Conservation (phyloP, 2,329 filamentous ascomycete species). For the Fusarium mexicanum region DNA sequence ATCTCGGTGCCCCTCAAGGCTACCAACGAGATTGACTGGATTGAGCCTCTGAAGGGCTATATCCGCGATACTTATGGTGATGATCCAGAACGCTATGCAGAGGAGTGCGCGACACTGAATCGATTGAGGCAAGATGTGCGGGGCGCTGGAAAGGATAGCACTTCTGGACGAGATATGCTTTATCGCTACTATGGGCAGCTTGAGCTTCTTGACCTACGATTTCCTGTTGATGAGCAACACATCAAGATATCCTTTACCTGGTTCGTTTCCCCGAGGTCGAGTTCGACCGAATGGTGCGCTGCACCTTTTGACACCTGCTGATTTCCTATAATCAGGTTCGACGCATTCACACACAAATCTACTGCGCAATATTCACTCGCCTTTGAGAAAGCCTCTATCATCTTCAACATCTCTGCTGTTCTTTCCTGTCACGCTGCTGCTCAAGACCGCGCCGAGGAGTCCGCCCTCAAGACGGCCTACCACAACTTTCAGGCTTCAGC, state of each 20-base stretch:
- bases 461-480: conserved; percentile 94
- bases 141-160: conserved; percentile 95
- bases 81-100: conserved; percentile 93
- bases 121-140: conserved; percentile 97
- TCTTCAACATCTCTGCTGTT: conserved; percentile 98
- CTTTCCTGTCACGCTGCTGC: conserved; percentile 94
- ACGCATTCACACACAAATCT: conserved; percentile 99
- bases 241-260: conserved; percentile 99
- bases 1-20: conserved; percentile 91
- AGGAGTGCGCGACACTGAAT: conserved; percentile 95
- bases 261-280: conserved; percentile 58
- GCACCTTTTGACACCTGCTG: conserved; percentile 3
- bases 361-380: conserved; percentile 96
- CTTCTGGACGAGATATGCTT: conserved; percentile 88
- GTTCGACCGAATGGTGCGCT: neutral
- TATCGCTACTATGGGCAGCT: conserved; percentile 99
- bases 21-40: conserved; percentile 99
- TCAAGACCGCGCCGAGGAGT: conserved; percentile 91
- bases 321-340: conserved; percentile 73
- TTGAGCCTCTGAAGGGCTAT: conserved; percentile 89
- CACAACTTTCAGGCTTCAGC: conserved; percentile 98
- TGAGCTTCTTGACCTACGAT: conserved; percentile 91
- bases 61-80: conserved; percentile 95
- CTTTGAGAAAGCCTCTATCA: conserved; percentile 98
- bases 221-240: conserved; percentile 97